Base-by-base conservation (phyloP, 2,329 filamentous ascomycete genomes). In the Lithohypha guttulata region DNA sequence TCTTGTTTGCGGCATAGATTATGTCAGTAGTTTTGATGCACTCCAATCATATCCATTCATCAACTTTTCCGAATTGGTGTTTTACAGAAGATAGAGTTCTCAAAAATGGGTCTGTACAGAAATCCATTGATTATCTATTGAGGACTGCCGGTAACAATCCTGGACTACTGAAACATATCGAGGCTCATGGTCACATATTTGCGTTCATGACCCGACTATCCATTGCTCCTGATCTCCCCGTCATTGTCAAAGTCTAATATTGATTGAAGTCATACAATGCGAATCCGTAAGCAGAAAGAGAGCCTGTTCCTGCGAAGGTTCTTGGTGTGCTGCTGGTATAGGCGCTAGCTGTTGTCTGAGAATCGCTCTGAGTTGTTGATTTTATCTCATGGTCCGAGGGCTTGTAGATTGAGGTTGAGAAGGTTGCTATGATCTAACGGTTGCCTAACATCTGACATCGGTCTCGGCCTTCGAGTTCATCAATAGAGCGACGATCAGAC, bases 401-500 rank as follows among this genome's bases (percentile, higher is more conserved):
- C n/a, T n/a, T n/a, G n/a, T n/a, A n/a, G n/a, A n/a, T n/a, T n/a
- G n/a, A n/a, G n/a, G n/a, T n/a, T n/a, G n/a, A n/a, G n/a, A n/a
- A n/a, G n/a, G n/a, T n/a, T n/a, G n/a, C n/a, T n/a, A n/a, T n/a
- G n/a, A n/a, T n/a, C n/a, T n/a, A 22, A 19, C 3, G 10, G 18
- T 10, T 39, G 42, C 52, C 54, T 76, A 77, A 65, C 81, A 86
- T 45, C 52, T 60, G 53, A 71, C 72, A 55, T 79, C 74, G 53
- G 77, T 66, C 44, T 66, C 66, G 26, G 81, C 83, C 72, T 91
- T 93, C 44, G 91, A 93, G 83, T 96, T 98, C 93, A 98, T 98
- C 61, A 98, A 79, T 59, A 98, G 82, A 50, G 91, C 91, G 53
- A 98, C 91, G 63, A 98, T 98, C 58, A 98, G 76, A 64, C 91